Percentiles rank a stretch among this genome's conserved stretches.
These are phyloP conservation scores for Chloranthus sessilifolius DNA, from an alignment of 164 flowering plant genomes.

Conservation along the genomic window DNA sequence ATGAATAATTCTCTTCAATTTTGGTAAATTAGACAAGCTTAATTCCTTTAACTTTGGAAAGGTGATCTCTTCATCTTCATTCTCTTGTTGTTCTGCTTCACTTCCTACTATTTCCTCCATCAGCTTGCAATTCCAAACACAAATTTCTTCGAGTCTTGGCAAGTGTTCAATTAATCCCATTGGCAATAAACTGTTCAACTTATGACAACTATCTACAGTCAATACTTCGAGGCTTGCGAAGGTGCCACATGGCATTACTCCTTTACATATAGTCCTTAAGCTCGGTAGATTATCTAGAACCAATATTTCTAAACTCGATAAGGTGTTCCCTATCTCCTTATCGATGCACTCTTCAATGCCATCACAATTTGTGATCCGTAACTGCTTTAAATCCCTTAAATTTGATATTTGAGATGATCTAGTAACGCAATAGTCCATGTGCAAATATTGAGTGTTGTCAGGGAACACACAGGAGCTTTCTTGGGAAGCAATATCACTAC, in stretches of 20 bases:
- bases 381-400: not conserved
- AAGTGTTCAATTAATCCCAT: not conserved
- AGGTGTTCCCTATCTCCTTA: not conserved
- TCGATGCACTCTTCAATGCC: not conserved
- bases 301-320: not conserved
- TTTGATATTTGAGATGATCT: not conserved
- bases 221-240: not conserved
- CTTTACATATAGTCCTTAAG: not conserved
- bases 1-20: not conserved
- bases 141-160: not conserved
- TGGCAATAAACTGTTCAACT: slow-evolving; percentile 1
- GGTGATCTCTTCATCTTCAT: not conserved
- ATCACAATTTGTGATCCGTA: not conserved
- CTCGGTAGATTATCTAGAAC: not conserved
- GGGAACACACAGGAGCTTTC: not conserved
- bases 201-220: not conserved
- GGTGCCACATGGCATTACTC: not conserved
- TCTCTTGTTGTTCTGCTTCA: slow-evolving; percentile 2
- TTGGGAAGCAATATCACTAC: not conserved
- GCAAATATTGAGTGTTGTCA: not conserved
- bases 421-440: not conserved
- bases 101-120: not conserved
- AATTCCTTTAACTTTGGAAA: not conserved
- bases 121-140: not conserved
- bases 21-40: not conserved